These are phyloP conservation scores for Diplotaxis tenuifolia DNA, from an alignment of 345 rosid genomes.

Conservation along the genomic window DNA sequence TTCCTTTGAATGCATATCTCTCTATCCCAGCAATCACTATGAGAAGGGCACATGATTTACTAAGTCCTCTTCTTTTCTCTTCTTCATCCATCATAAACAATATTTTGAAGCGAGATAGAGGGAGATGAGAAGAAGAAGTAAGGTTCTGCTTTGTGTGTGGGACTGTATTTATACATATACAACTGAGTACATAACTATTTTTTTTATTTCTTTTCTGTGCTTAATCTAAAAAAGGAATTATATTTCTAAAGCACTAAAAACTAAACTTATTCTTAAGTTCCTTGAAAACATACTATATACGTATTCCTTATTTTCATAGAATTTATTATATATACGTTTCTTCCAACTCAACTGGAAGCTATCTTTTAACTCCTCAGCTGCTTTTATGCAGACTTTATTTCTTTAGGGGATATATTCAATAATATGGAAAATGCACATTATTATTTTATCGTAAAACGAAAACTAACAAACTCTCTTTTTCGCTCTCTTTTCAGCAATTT, in stretches of 20 bases:
- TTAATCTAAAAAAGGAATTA: not conserved
- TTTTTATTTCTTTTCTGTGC: not conserved
- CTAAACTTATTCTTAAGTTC: not conserved
- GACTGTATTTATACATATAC: slow-evolving; percentile 22
- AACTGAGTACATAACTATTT: not conserved
- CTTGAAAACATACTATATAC: not conserved
- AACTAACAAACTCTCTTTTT: not conserved
- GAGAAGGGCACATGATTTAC: slow-evolving; percentile 68
- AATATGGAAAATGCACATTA: not conserved
- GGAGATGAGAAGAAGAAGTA: not conserved
- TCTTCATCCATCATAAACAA: slow-evolving; percentile 39
- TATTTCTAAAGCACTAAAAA: not conserved
- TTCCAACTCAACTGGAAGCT: not conserved
- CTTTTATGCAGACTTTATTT: slow-evolving; percentile 22
- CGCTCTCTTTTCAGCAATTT: not conserved
- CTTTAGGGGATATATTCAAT: not conserved
- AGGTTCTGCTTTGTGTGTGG: slow-evolving; percentile 30
- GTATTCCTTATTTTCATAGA: not conserved
- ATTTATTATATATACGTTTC: slow-evolving; percentile 23
- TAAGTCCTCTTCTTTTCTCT: slow-evolving; percentile 44
- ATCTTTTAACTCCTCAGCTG: not conserved
- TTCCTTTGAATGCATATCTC: slow-evolving; percentile 96
- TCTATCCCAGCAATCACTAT: slow-evolving; percentile 82
- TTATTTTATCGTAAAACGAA: not conserved
- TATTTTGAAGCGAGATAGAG: slow-evolving; percentile 7